Evolutionary conservation across 2,329 filamentous ascomycete genomes (phyloP).

Genomic region (Xylariaceae sp.): DNA sequence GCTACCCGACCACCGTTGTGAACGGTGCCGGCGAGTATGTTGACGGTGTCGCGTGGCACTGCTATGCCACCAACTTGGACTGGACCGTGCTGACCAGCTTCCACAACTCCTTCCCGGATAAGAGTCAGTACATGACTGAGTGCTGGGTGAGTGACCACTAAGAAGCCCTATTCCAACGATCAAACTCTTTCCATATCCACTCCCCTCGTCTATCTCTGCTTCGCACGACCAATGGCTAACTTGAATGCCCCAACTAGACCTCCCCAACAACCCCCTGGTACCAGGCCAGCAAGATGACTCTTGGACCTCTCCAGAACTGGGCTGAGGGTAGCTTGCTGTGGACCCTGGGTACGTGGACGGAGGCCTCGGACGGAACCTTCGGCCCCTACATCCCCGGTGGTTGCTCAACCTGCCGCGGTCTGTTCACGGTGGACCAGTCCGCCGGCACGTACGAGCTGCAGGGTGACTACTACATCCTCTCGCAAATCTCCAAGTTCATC

Average conservation of each 20-base stretch:
- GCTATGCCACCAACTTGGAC: slow-evolving; percentile 36
- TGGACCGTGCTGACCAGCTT: slow-evolving; percentile 40
- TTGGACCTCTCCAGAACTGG: slow-evolving; percentile 49
- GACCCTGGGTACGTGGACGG: slow-evolving; percentile 39
- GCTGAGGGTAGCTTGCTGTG: slow-evolving; percentile 43
- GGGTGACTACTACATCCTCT: slow-evolving; percentile 52
- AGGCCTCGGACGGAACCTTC: slow-evolving; percentile 35
- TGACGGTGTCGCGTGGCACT: slow-evolving; percentile 40
- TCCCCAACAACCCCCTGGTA: slow-evolving; percentile 37
- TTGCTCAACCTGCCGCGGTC: slow-evolving; percentile 45
- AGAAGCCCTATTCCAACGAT: not conserved
- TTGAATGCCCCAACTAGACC: slow-evolving; percentile 19
- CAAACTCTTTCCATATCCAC: too few species aligned
- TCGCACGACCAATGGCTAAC: not conserved
- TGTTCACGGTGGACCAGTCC: slow-evolving; percentile 52
- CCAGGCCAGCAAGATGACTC: slow-evolving; percentile 35
- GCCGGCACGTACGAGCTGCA: slow-evolving; percentile 42
- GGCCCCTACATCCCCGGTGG: slow-evolving; percentile 41
- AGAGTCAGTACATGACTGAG: slow-evolving; percentile 47
- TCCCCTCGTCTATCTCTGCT: not conserved
- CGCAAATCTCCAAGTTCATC: slow-evolving; percentile 49
- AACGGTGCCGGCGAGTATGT: slow-evolving; percentile 33
- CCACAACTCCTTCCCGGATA: slow-evolving; percentile 38
- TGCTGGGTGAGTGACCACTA: slow-evolving; percentile 35
- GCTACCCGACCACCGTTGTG: slow-evolving; percentile 39